Evolutionary conservation across 1,139 yeast genomes (phyloP).

Genomic region (Geotrichum carabidarum): DNA sequence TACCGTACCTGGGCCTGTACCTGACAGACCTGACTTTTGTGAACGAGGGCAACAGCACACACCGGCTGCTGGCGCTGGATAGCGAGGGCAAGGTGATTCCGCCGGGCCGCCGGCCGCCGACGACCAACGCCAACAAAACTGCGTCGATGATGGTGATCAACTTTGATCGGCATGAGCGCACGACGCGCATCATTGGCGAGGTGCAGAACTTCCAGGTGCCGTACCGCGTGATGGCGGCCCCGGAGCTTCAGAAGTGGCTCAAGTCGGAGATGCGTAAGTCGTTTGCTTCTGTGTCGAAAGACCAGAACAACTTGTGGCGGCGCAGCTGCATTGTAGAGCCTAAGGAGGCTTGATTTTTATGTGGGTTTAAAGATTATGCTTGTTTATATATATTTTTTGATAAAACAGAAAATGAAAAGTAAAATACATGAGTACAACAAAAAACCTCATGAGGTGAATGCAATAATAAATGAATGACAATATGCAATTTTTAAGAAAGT

Average conservation of each 20-base stretch:
- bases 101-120: constrained; percentile 7
- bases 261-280: constrained; percentile 35
- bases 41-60: constrained; percentile 73
- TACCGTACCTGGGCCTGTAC: constrained; percentile 80
- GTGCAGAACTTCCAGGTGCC: constrained; percentile 70
- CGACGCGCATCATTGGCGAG: constrained; percentile 70
- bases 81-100: constrained; percentile 14
- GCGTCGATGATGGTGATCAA: constrained; percentile 52
- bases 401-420: not conserved
- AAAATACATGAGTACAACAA: not conserved
- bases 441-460: not conserved
- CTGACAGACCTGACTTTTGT: constrained; percentile 84
- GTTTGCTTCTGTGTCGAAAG: constrained; percentile 31
- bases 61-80: constrained; percentile 42
- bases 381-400: not conserved
- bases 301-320: constrained; percentile 38
- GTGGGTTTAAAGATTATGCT: not conserved
- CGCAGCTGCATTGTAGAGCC: constrained; percentile 39
- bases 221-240: constrained; percentile 37
- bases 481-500: not conserved
- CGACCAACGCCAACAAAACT: constrained; percentile 37
- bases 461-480: too few species aligned
- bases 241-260: constrained; percentile 36
- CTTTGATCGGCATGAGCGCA: constrained; percentile 73
- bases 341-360: constrained; percentile 8